Evolutionary conservation across 331 rosid genomes (phyloP), one percentile per base, ranked within the genome.

Genomic region (Erythrophleum ivorense): DNA sequence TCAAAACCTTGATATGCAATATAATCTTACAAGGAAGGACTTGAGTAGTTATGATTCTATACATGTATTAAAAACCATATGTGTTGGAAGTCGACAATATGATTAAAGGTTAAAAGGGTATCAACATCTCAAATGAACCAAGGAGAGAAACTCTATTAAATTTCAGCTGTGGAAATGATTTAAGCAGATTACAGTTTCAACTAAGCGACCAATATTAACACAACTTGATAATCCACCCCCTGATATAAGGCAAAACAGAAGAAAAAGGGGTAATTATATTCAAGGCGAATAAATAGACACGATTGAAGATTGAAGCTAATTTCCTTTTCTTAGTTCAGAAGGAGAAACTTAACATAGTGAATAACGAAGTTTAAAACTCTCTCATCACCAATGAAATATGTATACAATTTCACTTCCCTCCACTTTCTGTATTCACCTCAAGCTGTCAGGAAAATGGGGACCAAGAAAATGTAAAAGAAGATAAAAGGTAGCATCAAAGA

Each of bases 101-200:
- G 12, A 52, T 54, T 14, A 59, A 55, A 71, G 55, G 36, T 50
- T 31, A 71, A 55, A 43, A 64, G 21, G 19, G 34, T 64, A 34
- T 34, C 65, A 55, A 55, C 53, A 65, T 36, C 36, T 29, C 54
- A 60, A 78, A 80, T 53, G 34, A 70, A 38, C 46, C 63, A 68
- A 43, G 6, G 9, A 40, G 19, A 29, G 70, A 73, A 65, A 18
- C 49, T 29, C 40, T 9, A 71, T 48, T 71, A 71, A 48, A 31
- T 48, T 13, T 29, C 19, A 1, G 31, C 46, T 43, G 5, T 1
- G 46, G 43, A 55, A 12, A 70, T 29, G 36, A 53, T 5, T 43
- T 29, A 31, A 70, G 15, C 68, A 64, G 41, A 57, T 31, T 49
- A 73, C 10, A 45, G 16, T 57, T 45, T 58, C 62, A 45, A 7